These are phyloP conservation scores for Elymus sibiricus DNA, from an alignment of 176 grass and related monocot genomes.

Conservation along the genomic window DNA sequence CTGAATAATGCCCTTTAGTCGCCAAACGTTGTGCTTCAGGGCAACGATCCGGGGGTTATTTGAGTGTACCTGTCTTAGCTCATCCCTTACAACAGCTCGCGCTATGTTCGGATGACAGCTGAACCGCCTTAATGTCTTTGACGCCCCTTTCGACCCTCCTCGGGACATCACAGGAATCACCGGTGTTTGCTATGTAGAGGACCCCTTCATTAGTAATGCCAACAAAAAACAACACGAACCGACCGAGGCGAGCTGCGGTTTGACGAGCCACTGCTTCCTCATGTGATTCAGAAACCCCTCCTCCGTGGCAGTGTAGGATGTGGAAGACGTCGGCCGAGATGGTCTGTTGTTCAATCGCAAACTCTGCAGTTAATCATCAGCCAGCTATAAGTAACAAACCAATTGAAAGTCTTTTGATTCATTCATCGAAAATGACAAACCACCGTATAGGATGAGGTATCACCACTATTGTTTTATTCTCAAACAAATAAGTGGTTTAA, in stretches of 20 bases:
- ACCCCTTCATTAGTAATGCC: slow-evolving; percentile 51
- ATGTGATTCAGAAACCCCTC: slow-evolving; percentile 69
- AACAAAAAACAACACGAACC: slow-evolving; percentile 68
- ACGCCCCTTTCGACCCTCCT: slow-evolving; percentile 40
- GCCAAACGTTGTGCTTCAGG: slow-evolving; percentile 75
- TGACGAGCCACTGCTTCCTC: slow-evolving; percentile 53
- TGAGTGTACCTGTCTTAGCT: slow-evolving; percentile 2
- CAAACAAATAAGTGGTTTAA: no score
- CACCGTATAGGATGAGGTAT: no score
- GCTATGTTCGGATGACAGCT: slow-evolving; percentile 59
- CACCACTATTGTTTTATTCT: no score
- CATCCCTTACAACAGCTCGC: slow-evolving; percentile 49
- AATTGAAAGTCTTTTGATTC: not conserved
- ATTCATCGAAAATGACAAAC: no score
- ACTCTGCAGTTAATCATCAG: slow-evolving; percentile 29
- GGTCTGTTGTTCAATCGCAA: slow-evolving; percentile 42
- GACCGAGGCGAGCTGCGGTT: slow-evolving; percentile 55
- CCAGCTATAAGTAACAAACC: not conserved
- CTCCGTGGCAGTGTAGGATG: slow-evolving; percentile 47
- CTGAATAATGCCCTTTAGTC: slow-evolving; percentile 76
- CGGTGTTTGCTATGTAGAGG: slow-evolving; percentile 60
- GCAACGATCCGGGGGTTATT: slow-evolving; percentile 49
- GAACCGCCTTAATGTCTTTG: slow-evolving; percentile 45
- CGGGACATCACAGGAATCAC: slow-evolving; percentile 62
- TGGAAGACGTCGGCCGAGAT: slow-evolving; percentile 51